These are phyloP conservation scores for Choanephora cucurbitarum DNA, from an alignment of 371 early-diverging fungal species.

Conservation along the genomic window DNA sequence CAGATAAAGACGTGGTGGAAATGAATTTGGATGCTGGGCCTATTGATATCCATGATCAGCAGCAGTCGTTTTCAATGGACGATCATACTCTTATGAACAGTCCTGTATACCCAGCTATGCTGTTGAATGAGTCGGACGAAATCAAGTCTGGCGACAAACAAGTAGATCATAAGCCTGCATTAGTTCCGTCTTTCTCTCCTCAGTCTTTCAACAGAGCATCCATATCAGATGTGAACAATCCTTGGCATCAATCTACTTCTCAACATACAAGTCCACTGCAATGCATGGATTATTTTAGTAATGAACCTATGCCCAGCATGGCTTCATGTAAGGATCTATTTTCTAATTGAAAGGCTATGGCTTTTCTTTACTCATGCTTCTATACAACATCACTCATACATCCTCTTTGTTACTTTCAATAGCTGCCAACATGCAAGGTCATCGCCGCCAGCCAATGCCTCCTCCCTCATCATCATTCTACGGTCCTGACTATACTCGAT, in stretches of 20 bases:
- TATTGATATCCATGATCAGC: background rate
- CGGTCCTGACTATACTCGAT: conserved; percentile 1
- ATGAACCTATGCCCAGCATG: background rate
- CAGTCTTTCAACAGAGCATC: conserved; percentile 9
- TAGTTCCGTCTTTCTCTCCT: background rate
- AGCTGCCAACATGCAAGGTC: conserved; percentile 4
- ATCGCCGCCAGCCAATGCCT: conserved; percentile 9
- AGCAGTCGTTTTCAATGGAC: background rate
- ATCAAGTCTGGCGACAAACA: background rate
- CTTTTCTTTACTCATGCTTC: background rate
- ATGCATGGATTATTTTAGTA: conserved; percentile 15
- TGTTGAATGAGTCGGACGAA: conserved; percentile 22
- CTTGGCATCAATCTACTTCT: conserved; percentile 1
- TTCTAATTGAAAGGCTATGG: too few relatives aligned
- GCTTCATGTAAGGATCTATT: conserved; percentile 6
- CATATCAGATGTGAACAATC: conserved; percentile 5
- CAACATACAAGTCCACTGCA: background rate
- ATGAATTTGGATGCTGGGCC: conserved; percentile 32
- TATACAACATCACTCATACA: too few relatives aligned
- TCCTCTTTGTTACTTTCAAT: background rate
- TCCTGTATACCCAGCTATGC: conserved; percentile 37
- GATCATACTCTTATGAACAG: background rate
- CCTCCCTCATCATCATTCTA: conserved; percentile 19
- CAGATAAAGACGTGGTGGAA: conserved; percentile 43
- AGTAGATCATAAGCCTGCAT: background rate